Base-by-base conservation (phyloP, 2,329 filamentous ascomycete genomes). In the Colletotrichum sp. region DNA sequence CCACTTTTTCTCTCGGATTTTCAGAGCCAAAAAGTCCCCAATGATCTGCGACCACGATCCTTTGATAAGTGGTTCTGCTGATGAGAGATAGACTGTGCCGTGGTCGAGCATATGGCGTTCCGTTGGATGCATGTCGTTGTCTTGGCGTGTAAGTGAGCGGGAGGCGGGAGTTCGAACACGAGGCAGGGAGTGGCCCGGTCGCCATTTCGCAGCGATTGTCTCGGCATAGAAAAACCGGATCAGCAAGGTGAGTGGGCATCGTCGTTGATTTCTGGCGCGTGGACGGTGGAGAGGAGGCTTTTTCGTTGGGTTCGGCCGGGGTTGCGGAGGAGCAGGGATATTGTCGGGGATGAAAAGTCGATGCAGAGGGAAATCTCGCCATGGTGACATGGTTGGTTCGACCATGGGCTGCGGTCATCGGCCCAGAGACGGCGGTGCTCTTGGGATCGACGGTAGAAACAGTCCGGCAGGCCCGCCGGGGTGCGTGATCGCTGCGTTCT, bases 191-290 rank as follows among this genome's bases (percentile, higher is more conserved):
- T 39, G 68, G 52, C 24, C 68, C 26, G 43, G 68, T 24, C 60
- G 60, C 26, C 34, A 52, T 32, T 32, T 32, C 14, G 68, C 52
- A n/a, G 36, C 48, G 14, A 12, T 36, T 30, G 55, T 72, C 72
- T 75, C 61, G 68, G 72, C 69, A 72, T 36, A 48, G 55, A 39
- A 21, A 61, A 61, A 67, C 68, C 63, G 68, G 72, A 75, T 75
- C 68, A 52, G 14, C 72, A 14, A 28, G 30, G 26, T 24, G 66
- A 26, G 36, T 60, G 66, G 55, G 55, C 55, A 36, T 30, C 28
- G 57, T 64, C 68, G 60, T 60, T 21, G 10, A 34, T 16, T 34
- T 52, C 21, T 57, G 59, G 66, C 66, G 72, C 67, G 48, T 66
- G 67, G 39, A 32, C 34, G 30, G 59, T 39, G 72, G 71, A 21